These are phyloP conservation scores for Aspergillus ochraceus DNA, from an alignment of 2,329 filamentous ascomycete genomes.

Conservation along the genomic window DNA sequence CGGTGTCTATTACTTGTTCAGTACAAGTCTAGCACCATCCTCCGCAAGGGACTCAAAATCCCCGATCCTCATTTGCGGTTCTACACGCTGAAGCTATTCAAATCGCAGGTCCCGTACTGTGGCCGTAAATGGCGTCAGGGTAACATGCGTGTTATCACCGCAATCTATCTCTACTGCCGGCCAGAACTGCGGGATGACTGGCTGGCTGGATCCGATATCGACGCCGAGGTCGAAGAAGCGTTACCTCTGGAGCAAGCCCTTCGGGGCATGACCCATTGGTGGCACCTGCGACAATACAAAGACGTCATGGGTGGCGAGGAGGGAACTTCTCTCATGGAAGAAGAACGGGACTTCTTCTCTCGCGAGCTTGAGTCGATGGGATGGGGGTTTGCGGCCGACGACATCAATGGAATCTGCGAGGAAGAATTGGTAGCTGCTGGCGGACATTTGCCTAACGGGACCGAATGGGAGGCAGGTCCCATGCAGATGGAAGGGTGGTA, in stretches of 20 bases:
- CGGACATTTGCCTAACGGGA: slow-evolving; percentile 30
- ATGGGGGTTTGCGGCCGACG: slow-evolving; percentile 45
- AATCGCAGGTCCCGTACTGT: slow-evolving; percentile 97
- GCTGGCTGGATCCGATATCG: slow-evolving; percentile 84
- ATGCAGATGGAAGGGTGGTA: slow-evolving; percentile 38
- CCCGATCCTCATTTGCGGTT: slow-evolving; percentile 83
- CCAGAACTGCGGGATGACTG: slow-evolving; percentile 94
- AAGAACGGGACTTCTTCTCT: slow-evolving; percentile 78
- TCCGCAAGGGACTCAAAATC: slow-evolving; percentile 87
- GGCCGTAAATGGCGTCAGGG: slow-evolving; percentile 96
- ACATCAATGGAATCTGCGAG: slow-evolving; percentile 28
- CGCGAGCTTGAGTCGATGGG: slow-evolving; percentile 73
- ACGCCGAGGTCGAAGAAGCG: slow-evolving; percentile 90
- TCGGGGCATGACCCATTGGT: slow-evolving; percentile 88
- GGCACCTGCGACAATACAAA: slow-evolving; percentile 80
- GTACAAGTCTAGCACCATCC: slow-evolving; percentile 90
- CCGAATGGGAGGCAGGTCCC: slow-evolving; percentile 39
- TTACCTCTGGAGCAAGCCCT: slow-evolving; percentile 89
- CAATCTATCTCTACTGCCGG: slow-evolving; percentile 89
- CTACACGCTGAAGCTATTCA: slow-evolving; percentile 97
- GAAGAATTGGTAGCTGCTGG: slow-evolving; percentile 28
- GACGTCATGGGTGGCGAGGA: slow-evolving; percentile 65
- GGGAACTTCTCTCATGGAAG: slow-evolving; percentile 58
- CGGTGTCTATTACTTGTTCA: slow-evolving; percentile 90
- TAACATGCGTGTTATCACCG: slow-evolving; percentile 98